phyloP scores from a whole-genome alignment of 768 basidiomycete genomes.

The Rhodosporidiobolus odoratus region DNA sequence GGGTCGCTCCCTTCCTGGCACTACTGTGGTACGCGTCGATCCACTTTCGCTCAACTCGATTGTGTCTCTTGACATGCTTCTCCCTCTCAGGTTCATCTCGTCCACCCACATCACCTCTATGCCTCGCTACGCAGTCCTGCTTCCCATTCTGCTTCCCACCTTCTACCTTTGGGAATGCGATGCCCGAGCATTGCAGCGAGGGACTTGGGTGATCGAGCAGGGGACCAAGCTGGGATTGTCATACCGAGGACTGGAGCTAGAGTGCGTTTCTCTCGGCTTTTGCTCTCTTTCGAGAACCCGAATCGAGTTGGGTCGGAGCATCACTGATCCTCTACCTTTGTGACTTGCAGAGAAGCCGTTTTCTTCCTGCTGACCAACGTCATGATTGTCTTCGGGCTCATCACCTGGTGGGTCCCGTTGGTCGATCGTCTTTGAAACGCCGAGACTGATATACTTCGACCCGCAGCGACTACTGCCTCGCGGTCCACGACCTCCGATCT shows the following conservation, averaged over 20 bases:
- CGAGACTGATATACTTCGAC: neutral
- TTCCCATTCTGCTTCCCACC: slow-evolving; percentile 24
- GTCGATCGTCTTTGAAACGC: neutral
- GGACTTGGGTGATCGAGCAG: slow-evolving; percentile 37
- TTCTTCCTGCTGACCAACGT: slow-evolving; percentile 40
- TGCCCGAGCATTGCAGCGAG: slow-evolving; percentile 26
- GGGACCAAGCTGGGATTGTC: slow-evolving; percentile 29
- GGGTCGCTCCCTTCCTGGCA: slow-evolving; percentile 33
- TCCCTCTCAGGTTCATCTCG: slow-evolving; percentile 26
- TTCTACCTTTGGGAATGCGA: slow-evolving; percentile 32
- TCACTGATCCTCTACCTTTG: neutral
- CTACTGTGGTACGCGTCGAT: slow-evolving; percentile 21
- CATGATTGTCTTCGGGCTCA: slow-evolving; percentile 39
- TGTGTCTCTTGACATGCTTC: neutral
- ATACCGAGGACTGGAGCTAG: slow-evolving; percentile 31
- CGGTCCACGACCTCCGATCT: slow-evolving; percentile 27
- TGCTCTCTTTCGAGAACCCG: neutral
- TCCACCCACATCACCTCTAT: slow-evolving; percentile 33
- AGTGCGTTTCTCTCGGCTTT: slow-evolving; percentile 8
- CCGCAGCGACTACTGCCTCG: slow-evolving; percentile 22
- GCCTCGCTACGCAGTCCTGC: slow-evolving; percentile 12
- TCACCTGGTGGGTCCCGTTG: slow-evolving; percentile 15
- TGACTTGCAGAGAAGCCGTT: slow-evolving; percentile 36
- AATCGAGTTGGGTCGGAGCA: too few relatives aligned
- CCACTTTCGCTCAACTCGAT: neutral